Evolutionary conservation across 441 rosid species (phyloP).

Genomic region (Euphorbia schlechtendalii): DNA sequence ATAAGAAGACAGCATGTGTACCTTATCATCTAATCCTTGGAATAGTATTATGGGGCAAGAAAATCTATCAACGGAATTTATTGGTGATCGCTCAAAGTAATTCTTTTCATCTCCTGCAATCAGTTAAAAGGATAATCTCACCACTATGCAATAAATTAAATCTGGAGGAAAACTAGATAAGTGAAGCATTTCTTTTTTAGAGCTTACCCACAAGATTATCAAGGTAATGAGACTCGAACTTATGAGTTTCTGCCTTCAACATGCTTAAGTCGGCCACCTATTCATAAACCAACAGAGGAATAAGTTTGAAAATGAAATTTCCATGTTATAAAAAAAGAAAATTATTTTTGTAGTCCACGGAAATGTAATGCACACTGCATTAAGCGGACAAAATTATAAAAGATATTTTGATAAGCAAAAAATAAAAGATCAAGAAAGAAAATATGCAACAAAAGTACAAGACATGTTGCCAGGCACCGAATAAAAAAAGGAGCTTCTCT

Average conservation of each 20-base stretch:
- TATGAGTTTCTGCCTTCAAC: constrained; percentile 75
- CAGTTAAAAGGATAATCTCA: constrained; percentile 15
- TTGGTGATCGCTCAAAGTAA: constrained; percentile 67
- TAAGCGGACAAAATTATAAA: too few species aligned
- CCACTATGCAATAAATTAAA: constrained; percentile 9
- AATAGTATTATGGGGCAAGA: constrained; percentile 90
- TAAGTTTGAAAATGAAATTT: too few species aligned
- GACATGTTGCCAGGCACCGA: background rate
- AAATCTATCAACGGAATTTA: constrained; percentile 68
- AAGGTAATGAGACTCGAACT: constrained; percentile 73
- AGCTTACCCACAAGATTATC: constrained; percentile 88
- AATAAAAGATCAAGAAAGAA: background rate
- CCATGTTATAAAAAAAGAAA: too few species aligned
- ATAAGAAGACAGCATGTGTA: constrained; percentile 13
- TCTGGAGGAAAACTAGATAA: background rate
- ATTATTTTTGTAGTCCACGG: too few species aligned
- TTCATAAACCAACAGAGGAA: constrained; percentile 20
- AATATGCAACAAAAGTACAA: background rate
- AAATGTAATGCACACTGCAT: too few species aligned
- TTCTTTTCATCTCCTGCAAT: constrained; percentile 59
- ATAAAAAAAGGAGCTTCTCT: background rate
- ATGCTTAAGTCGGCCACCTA: constrained; percentile 77
- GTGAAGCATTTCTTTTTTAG: background rate
- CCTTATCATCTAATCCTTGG: constrained; percentile 96
- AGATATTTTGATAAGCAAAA: background rate